Percentiles rank a stretch among this genome's conserved stretches.
Conservation (phyloP, 208 protist species). For the Angomonas ambiguus region DNA sequence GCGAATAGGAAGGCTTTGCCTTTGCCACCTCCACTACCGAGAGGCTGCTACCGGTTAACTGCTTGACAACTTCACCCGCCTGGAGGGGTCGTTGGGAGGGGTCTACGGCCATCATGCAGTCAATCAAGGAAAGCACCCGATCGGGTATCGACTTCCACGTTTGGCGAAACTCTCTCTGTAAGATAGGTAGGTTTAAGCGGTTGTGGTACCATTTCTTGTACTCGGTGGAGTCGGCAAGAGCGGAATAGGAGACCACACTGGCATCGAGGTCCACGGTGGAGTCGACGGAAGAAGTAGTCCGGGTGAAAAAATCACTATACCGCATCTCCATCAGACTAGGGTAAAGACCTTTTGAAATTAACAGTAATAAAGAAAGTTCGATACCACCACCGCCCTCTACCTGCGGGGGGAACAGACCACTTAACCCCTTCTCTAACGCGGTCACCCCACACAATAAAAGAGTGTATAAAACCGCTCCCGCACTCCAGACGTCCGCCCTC, state of each 20-base stretch:
- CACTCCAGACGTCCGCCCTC: background rate
- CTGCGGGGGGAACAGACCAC: background rate
- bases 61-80: background rate
- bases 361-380: background rate
- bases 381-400: background rate
- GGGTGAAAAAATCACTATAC: background rate
- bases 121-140: background rate
- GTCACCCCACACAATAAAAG: background rate
- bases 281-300: too few relatives aligned
- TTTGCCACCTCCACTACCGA: too few relatives aligned
- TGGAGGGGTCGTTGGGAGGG: background rate
- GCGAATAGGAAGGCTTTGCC: too few relatives aligned
- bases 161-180: background rate
- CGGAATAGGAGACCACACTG: background rate
- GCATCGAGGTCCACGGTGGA: background rate
- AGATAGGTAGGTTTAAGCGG: background rate
- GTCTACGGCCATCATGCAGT: background rate
- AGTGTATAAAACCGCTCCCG: background rate
- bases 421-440: background rate
- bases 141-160: background rate
- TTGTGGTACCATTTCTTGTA: background rate
- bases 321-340: constrained; percentile 2
- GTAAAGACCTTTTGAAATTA: background rate
- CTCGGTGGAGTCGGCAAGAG: background rate
- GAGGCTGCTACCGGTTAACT: background rate